Conservation (phyloP, 306 rosid species). For the Prunus kanzakura region DNA sequence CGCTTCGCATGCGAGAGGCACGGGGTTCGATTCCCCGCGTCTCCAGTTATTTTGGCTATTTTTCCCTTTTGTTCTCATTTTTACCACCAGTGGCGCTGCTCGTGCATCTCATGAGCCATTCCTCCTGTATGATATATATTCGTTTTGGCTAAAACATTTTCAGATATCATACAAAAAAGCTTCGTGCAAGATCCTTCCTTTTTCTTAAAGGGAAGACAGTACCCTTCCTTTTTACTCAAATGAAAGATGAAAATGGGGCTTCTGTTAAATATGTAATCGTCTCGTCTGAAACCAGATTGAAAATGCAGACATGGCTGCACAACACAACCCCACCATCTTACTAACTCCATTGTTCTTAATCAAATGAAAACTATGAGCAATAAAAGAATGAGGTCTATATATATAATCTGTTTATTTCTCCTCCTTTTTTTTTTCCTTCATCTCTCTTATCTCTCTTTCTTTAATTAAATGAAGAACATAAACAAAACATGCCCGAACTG, state of each 20-base stretch:
- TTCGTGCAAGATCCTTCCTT: background rate
- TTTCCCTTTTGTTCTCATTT: background rate
- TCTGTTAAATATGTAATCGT: too few species aligned
- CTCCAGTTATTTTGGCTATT: background rate
- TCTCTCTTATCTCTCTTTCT: background rate
- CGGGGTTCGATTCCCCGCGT: conserved; percentile 99
- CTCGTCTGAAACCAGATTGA: background rate
- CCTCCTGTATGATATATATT: background rate
- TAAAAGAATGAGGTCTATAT: background rate
- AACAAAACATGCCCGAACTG: conserved; percentile 3
- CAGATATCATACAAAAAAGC: background rate
- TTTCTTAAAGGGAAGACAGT: too few species aligned
- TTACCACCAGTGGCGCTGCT: too few species aligned
- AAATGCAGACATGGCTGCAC: background rate
- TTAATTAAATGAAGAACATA: background rate
- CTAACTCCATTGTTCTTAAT: background rate
- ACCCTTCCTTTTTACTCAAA: too few species aligned
- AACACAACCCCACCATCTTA: too few species aligned
- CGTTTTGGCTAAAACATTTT: background rate
- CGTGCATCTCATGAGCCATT: background rate
- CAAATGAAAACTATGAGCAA: background rate
- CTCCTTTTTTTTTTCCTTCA: background rate
- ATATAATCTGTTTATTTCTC: background rate
- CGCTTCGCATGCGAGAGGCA: conserved; percentile 81
- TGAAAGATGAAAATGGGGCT: too few species aligned